phyloP scores from a whole-genome alignment of 2,329 filamentous ascomycete genomes.

The Phialemonium atrogriseum region DNA sequence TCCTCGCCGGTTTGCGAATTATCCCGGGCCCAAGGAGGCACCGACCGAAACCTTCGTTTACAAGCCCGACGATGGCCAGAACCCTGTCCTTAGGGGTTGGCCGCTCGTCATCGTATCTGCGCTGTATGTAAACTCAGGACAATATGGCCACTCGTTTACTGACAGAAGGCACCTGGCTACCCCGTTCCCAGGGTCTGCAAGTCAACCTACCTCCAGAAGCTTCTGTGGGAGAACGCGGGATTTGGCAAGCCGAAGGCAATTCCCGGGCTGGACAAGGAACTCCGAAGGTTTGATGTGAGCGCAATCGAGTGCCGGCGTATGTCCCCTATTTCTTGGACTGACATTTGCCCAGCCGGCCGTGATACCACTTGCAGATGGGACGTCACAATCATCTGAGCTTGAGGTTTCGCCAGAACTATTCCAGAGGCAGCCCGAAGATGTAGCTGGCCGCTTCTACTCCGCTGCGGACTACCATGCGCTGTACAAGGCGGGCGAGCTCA shows the following conservation, averaged over 20 bases:
- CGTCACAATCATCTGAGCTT: conserved; percentile 22
- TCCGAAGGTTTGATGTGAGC: conserved; percentile 39
- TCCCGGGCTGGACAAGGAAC: conserved; percentile 33
- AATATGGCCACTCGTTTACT: conserved; percentile 1
- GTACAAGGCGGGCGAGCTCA: conserved; percentile 61
- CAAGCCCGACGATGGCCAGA: conserved; percentile 38
- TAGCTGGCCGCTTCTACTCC: conserved; percentile 53
- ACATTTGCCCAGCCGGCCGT: conserved; percentile 41
- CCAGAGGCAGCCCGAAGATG: conserved; percentile 28
- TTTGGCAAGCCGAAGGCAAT: conserved; percentile 40
- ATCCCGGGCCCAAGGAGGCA: conserved; percentile 31
- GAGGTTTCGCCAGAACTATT: conserved; percentile 33
- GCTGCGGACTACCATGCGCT: conserved; percentile 69
- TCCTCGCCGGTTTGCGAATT: conserved; percentile 28
- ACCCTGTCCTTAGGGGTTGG: conserved; percentile 62
- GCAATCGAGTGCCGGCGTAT: background rate
- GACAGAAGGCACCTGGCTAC: conserved; percentile 1
- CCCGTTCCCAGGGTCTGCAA: conserved; percentile 43
- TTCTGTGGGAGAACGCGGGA: conserved; percentile 63
- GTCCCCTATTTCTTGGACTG: background rate
- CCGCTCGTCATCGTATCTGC: conserved; percentile 46
- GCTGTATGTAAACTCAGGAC: conserved; percentile 19
- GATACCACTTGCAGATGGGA: conserved; percentile 36
- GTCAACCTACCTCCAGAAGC: conserved; percentile 50
- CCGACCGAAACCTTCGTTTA: conserved; percentile 22